Percentiles rank a stretch among this genome's conserved stretches.
phyloP scores from a whole-genome alignment of 805 yeast genomes.

The Ogataea corticis region DNA sequence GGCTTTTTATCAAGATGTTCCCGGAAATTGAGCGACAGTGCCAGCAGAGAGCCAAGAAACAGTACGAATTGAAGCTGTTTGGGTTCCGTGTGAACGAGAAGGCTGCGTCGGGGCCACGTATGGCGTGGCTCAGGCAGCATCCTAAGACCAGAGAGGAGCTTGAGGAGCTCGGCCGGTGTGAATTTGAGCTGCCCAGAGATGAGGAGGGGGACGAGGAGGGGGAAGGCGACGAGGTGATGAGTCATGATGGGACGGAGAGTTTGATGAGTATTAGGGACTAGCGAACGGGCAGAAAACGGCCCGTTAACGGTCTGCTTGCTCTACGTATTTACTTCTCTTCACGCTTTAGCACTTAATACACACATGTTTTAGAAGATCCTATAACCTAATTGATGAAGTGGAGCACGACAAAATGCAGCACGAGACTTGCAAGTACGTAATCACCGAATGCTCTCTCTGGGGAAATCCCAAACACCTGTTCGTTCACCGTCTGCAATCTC shows the following conservation, averaged over 20 bases:
- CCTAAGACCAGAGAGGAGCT: conserved; percentile 66
- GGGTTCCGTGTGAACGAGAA: conserved; percentile 81
- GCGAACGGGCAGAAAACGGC: too few species aligned
- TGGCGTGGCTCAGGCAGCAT: conserved; percentile 87
- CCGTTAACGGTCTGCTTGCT: too few species aligned
- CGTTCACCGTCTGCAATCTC: conserved; percentile 63
- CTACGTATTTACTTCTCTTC: background rate
- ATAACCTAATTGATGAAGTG: conserved; percentile 77
- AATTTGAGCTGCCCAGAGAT: conserved; percentile 48
- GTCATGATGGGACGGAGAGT: conserved; percentile 33
- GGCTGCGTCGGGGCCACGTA: conserved; percentile 85
- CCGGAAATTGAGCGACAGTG: conserved; percentile 87
- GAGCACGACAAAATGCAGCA: conserved; percentile 82
- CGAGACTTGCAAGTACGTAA: conserved; percentile 80
- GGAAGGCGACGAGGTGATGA: conserved; percentile 20
- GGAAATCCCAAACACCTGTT: conserved; percentile 25
- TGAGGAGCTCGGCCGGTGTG: conserved; percentile 64
- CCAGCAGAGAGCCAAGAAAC: conserved; percentile 54
- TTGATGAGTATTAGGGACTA: conserved; percentile 35
- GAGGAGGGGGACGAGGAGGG: conserved; percentile 26
- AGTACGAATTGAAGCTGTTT: conserved; percentile 73
- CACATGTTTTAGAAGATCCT: too few species aligned
- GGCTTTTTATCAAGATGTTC: conserved; percentile 84
- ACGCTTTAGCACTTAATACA: too few species aligned
- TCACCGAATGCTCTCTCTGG: conserved; percentile 78